Percentiles rank a stretch among this genome's conserved stretches.
These are phyloP conservation scores for Lentinula edodes DNA, from an alignment of 768 basidiomycete genomes.

Conservation along the genomic window DNA sequence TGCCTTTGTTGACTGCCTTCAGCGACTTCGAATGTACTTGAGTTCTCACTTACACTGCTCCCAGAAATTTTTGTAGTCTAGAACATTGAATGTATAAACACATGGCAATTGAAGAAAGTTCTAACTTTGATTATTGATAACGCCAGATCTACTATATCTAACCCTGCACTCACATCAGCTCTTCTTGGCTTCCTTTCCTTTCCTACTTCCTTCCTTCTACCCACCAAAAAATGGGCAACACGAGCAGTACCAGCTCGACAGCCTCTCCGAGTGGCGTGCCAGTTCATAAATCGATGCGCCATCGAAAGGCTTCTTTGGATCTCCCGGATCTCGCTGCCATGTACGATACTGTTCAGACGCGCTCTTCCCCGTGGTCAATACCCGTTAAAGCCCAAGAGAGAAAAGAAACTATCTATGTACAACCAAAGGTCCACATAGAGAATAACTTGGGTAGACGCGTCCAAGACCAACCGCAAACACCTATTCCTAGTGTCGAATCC, in stretches of 20 bases:
- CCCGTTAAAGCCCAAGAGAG: not conserved
- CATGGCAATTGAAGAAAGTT: not conserved
- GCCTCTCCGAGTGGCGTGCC: not conserved
- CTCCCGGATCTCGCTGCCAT: constrained; percentile 4
- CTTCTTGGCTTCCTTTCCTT: not conserved
- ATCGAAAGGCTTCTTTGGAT: not conserved
- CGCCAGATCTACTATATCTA: not conserved
- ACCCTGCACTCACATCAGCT: not conserved
- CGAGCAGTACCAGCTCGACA: not conserved
- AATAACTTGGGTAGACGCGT: not conserved
- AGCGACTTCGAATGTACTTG: not conserved
- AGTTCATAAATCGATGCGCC: constrained; percentile 3
- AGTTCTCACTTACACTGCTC: not conserved
- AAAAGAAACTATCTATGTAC: not conserved
- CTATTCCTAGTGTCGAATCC: not conserved
- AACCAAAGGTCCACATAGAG: not conserved
- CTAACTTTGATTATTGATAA: not conserved
- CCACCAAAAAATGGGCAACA: not conserved
- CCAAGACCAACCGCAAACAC: not conserved
- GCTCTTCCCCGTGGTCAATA: not conserved
- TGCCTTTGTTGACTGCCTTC: not conserved
- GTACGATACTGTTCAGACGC: not conserved
- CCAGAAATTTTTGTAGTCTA: not conserved
- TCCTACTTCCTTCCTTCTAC: not conserved
- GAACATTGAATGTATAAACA: not conserved